phyloP scores from a whole-genome alignment of 192 early-diverging fungal genomes.

The Entomortierella parvispora region DNA sequence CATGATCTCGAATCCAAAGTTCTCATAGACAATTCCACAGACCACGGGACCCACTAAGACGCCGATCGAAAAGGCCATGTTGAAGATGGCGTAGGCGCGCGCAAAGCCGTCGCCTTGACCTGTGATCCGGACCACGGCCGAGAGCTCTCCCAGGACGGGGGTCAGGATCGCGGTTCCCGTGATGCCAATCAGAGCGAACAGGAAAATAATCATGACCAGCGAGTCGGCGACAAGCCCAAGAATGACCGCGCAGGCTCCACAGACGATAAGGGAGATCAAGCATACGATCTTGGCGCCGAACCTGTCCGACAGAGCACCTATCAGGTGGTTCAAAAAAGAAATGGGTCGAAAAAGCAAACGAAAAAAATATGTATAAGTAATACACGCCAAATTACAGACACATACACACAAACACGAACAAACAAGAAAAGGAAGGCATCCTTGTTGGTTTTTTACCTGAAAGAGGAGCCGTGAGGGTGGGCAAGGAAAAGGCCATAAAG shows the following conservation, averaged over 20 bases:
- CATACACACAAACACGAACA: no score
- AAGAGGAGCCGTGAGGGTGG: conserved; percentile 68
- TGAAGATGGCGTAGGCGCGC: conserved; percentile 77
- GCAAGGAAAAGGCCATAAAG: conserved; percentile 78
- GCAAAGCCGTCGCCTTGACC: conserved; percentile 68
- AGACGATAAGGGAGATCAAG: conserved; percentile 13
- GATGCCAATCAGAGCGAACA: conserved; percentile 30
- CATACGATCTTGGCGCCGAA: conserved; percentile 35
- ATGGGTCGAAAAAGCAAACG: background rate
- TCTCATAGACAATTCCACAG: conserved; percentile 67
- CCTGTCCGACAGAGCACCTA: conserved; percentile 37
- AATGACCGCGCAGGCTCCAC: conserved; percentile 7
- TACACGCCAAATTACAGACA: no score
- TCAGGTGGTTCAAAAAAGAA: background rate
- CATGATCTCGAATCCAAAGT: conserved; percentile 53
- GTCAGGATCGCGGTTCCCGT: conserved; percentile 41
- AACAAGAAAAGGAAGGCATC: background rate
- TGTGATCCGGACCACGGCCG: conserved; percentile 67
- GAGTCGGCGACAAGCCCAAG: conserved; percentile 15
- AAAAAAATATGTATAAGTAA: no score
- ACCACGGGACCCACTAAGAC: conserved; percentile 78
- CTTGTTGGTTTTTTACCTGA: conserved; percentile 53
- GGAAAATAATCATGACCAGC: conserved; percentile 27
- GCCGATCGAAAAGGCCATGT: conserved; percentile 79
- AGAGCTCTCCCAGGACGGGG: conserved; percentile 43